Percentiles rank a stretch among this genome's conserved stretches.
phyloP scores from a whole-genome alignment of 2,329 filamentous ascomycete species.

The Alternaria burnsii region DNA sequence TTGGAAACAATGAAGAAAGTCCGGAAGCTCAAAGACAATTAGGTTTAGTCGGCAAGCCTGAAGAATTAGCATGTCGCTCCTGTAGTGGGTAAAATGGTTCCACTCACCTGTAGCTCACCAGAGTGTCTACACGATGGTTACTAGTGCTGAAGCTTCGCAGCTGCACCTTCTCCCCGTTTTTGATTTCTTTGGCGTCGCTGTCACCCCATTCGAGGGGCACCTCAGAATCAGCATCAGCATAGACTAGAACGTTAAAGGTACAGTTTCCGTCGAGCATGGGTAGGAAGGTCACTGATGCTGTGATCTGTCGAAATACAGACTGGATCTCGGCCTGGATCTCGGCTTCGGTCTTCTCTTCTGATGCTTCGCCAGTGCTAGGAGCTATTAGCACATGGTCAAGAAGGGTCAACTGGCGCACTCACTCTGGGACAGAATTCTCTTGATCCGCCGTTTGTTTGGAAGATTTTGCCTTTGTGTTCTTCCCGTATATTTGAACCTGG shows the following conservation, averaged over 20 bases:
- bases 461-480: slow-evolving; percentile 59
- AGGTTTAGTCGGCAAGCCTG: slow-evolving; percentile 38
- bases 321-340: slow-evolving; percentile 97
- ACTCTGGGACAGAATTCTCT: slow-evolving; percentile 72
- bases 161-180: slow-evolving; percentile 93
- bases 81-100: not conserved
- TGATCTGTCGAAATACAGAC: slow-evolving; percentile 97
- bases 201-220: slow-evolving; percentile 99
- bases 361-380: slow-evolving; percentile 36
- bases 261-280: slow-evolving; percentile 93
- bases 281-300: slow-evolving; percentile 94
- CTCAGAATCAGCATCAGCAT: slow-evolving; percentile 94
- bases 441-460: slow-evolving; percentile 66
- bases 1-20: not conserved
- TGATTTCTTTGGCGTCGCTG: slow-evolving; percentile 96
- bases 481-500: slow-evolving; percentile 67
- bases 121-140: slow-evolving; percentile 90
- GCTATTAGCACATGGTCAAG: slow-evolving; percentile 29
- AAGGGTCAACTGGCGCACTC: slow-evolving; percentile 34
- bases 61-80: slow-evolving; percentile 14
- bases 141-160: slow-evolving; percentile 95
- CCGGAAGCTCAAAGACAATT: not conserved
- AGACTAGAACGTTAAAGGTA: slow-evolving; percentile 98
- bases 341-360: slow-evolving; percentile 81
- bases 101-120: slow-evolving; percentile 83